Base-by-base conservation (phyloP, 2,329 filamentous ascomycete species). In the Penicillium brevicompactum region DNA sequence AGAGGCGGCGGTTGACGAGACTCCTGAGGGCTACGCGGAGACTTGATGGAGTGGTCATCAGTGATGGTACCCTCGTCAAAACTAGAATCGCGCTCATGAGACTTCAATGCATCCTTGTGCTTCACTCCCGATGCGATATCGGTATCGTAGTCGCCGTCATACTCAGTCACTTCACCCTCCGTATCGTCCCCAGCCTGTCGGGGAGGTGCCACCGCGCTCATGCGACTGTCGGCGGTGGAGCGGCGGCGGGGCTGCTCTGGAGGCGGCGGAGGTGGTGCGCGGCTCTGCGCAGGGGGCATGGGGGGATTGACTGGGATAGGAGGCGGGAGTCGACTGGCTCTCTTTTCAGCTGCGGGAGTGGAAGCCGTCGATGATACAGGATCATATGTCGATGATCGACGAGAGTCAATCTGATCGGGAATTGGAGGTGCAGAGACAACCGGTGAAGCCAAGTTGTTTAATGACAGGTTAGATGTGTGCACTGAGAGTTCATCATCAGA, bases 111-210 rank as follows among this genome's bases (percentile, higher is more conserved):
- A 76, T 96, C 93, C 74, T 96, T 97, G 74, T 96, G 91, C 53
- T 90, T 91, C n/a, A 86, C 91, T 9, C 91, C 88, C n/a, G 92
- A 91, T 1, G 89, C 92, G 69, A 97, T 97, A 70, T 97, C 94
- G 6, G 94, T 97, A 66, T 97, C 94, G 70, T 97, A 97, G 69
- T 97, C 94, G 6, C 93, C 94, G 70, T 99, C 94, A 68, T 97
- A 97, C 69, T 97, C 93, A 0, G 91, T 95, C 32, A 91, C 83
- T 67, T 95, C 92, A 56, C 89, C 91, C 56, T 89, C 88, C 24
- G 86, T 87, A 13, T 88, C 87, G 40, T 82, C 76, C 77, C 82
- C 57, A 78, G 78, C 54, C 76, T 58, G 80, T 68, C 51, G 75
- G 51, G 76, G 74, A 14, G 82, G 76, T 11, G 79, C 75, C 10